phyloP scores from a whole-genome alignment of 768 basidiomycete species.

The Lentinula sp. region DNA sequence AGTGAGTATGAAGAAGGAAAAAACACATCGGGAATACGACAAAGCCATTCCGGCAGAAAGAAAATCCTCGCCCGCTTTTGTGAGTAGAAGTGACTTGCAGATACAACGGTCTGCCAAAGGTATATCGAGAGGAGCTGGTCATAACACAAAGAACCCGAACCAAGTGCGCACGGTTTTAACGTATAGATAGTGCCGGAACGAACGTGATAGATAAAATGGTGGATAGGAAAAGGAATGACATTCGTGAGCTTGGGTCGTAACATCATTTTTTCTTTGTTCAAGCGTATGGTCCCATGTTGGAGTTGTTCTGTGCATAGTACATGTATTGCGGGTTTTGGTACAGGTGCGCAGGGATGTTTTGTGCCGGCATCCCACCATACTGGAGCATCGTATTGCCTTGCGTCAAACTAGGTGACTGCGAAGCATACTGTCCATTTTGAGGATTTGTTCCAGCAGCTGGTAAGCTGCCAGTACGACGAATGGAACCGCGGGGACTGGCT shows the following conservation, averaged over 20 bases:
- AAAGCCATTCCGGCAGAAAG: slow-evolving; percentile 28
- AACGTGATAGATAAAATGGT: slow-evolving; percentile 25
- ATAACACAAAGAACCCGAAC: slow-evolving; percentile 23
- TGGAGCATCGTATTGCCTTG: slow-evolving; percentile 54
- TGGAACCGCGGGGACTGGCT: slow-evolving; percentile 39
- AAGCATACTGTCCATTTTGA: slow-evolving; percentile 42
- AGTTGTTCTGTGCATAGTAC: slow-evolving; percentile 78
- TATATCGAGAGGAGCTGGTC: slow-evolving; percentile 24
- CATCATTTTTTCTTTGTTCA: slow-evolving; percentile 19
- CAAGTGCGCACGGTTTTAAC: slow-evolving; percentile 27
- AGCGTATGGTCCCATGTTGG: slow-evolving; percentile 74
- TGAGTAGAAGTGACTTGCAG: slow-evolving; percentile 18
- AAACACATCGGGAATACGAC: slow-evolving; percentile 13
- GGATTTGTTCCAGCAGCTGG: slow-evolving; percentile 45
- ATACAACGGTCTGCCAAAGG: slow-evolving; percentile 27
- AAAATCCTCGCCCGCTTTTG: slow-evolving; percentile 15
- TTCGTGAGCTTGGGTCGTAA: slow-evolving; percentile 36
- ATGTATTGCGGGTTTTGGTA: slow-evolving; percentile 65
- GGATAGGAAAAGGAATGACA: slow-evolving; percentile 25
- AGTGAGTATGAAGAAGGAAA: slow-evolving; percentile 21
- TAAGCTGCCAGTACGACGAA: slow-evolving; percentile 42
- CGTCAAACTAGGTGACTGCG: slow-evolving; percentile 54
- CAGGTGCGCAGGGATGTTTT: slow-evolving; percentile 57
- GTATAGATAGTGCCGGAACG: slow-evolving; percentile 21
- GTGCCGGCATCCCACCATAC: slow-evolving; percentile 54